Evolutionary conservation across 345 rosid genomes (phyloP), one percentile per base, ranked within the genome.

Genomic region (Ceriops zippeliana): DNA sequence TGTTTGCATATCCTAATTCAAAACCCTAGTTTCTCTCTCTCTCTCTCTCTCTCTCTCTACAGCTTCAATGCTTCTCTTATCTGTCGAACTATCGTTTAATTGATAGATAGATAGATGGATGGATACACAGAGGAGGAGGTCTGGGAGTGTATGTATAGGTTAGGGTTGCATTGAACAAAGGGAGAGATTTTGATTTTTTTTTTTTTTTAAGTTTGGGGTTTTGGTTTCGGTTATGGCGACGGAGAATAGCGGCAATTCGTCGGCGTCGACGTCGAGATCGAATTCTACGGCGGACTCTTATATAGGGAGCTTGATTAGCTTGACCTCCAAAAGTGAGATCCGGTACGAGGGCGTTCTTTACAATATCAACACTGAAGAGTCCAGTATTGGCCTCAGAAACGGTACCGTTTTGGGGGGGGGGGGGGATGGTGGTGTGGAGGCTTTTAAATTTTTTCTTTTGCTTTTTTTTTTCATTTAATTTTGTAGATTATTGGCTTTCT

Each of bases 301-400:
- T 81, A 81, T 93, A 42, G 98, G 98, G 72, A 93, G 98, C 86
- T 84, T 90, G 90, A 93, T 90, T 51, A 93, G 97, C 78, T 82
- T 93, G 85, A 93, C 97, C 10, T 93, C 98, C 10, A 93, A 90
- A 86, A 87, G 96, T 72, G 97, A 93, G 86, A 90, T 92, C 88
- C 85, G 97, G 83, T 93, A 93, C 73, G 98, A 93, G 78, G 97
- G 98, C 27, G 74, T 91, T 73, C 95, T 93, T 9, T 91, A 84
- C 85, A 91, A 90, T 65, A 93, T 93, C 83, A 89, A 88, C 81
- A 86, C 98, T 5, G 97, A 93, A 16, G 98, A 93, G 76, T 93
- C 98, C 81, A 93, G 95, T 77, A 93, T 93, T 70, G 98, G 97
- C 27, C 81, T 93, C 56, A 86, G 84, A 81, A 91, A 86, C 69